Base-by-base conservation (phyloP, 805 yeast species). In the fission yeast (Schizosaccharomyces pombe) region DNA sequence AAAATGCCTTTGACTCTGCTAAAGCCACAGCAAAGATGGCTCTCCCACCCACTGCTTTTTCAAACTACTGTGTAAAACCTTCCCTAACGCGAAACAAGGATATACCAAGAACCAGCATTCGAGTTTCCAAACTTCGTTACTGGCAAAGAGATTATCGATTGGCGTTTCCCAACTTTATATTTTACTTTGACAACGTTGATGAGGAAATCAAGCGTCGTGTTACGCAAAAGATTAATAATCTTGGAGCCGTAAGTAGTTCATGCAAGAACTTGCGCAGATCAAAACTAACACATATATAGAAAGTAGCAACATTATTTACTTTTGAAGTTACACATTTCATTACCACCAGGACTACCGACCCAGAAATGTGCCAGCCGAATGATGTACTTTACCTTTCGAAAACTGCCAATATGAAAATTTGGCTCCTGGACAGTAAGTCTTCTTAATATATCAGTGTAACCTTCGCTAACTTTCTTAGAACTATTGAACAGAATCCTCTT, bases 251-350 rank as follows among this genome's bases (percentile, higher is more conserved):
- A 43, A 43, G 49, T 22, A 22, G 9, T 22, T 5, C 31, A 24
- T 24, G 19, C 49, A 43, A 43, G 31, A 5, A 8, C 19, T 43
- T 16, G 14, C 19, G 14, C 16, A 28, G 19, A 22, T 22, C 26
- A 19, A n/a, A 43, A n/a, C 9, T 22, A 11, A 43, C 4, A 16
- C 47, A 11, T 11, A n/a, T 6, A 8, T 22, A 43, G 49, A 70
- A 69, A n/a, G 70, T 79, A 30, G 76, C 75, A 49, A 71, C 72
- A 11, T 80, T 79, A 59, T 81, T 78, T 60, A 78, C 77, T 60
- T 64, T 69, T 37, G 71, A 71, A 32, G 82, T 73, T 58, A 84
- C 95, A 9, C 84, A 86, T 54, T 85, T 89, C 30, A 75, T 89
- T 24, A 78, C 91, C 14, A 72, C 79, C 59, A 72, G 94, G 14